Evolutionary conservation across 768 basidiomycete species (phyloP).

Genomic region (Tylopilus subfusipes): DNA sequence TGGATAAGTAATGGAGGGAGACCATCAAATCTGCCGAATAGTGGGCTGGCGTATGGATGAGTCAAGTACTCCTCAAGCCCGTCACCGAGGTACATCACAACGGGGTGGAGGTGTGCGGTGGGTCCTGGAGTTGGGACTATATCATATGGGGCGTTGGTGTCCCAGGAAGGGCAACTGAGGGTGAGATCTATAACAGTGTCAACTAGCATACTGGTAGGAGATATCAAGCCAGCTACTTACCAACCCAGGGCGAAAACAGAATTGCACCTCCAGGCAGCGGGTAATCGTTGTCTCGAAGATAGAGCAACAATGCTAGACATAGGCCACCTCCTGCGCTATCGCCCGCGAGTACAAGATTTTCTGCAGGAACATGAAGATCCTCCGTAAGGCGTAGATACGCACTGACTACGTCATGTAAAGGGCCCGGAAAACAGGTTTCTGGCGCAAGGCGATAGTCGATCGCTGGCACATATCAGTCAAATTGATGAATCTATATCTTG

Average conservation of each 20-base stretch:
- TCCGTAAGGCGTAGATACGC: conserved; percentile 85
- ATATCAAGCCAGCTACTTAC: conserved; percentile 43
- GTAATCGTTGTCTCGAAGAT: conserved; percentile 89
- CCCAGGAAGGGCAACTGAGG: conserved; percentile 98
- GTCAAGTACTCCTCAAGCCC: conserved; percentile 79
- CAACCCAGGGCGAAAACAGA: conserved; percentile 94
- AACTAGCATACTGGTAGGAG: conserved; percentile 1
- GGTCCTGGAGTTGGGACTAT: conserved; percentile 69
- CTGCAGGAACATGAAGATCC: conserved; percentile 85
- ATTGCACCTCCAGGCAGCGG: conserved; percentile 82
- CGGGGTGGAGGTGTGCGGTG: conserved; percentile 88
- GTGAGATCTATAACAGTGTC: conserved; percentile 64
- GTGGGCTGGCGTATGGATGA: conserved; percentile 92
- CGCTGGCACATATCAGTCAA: conserved; percentile 40
- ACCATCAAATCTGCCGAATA: conserved; percentile 86
- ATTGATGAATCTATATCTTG: neutral
- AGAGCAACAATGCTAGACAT: conserved; percentile 82
- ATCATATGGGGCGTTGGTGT: conserved; percentile 84
- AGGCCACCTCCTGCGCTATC: conserved; percentile 95
- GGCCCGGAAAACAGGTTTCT: conserved; percentile 91
- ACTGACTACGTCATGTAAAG: conserved; percentile 78
- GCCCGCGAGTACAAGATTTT: conserved; percentile 85
- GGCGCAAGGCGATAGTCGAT: conserved; percentile 96
- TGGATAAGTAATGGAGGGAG: conserved; percentile 91
- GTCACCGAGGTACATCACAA: conserved; percentile 90